Evolutionary conservation across 1,284 basidiomycete genomes (phyloP).

Genomic region (Irpex rosettiformis): DNA sequence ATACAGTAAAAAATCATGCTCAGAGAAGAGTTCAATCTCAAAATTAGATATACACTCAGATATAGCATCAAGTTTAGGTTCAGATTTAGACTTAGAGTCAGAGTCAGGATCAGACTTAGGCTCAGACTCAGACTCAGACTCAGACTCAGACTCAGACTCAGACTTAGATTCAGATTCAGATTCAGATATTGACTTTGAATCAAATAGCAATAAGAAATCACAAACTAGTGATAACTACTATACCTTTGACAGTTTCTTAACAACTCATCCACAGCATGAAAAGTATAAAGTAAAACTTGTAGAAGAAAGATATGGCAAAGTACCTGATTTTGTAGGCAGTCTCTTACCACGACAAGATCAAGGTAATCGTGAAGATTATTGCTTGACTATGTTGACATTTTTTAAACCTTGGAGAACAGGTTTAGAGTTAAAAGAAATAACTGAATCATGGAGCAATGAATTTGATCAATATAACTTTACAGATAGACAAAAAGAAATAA

Average conservation of each 20-base stretch:
- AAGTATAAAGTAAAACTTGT: slow-evolving; percentile 12
- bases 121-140: too few relatives aligned
- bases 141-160: too few relatives aligned
- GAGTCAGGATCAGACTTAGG: too few relatives aligned
- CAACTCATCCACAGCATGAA: slow-evolving; percentile 12
- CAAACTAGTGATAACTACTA: neutral
- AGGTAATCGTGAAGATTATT: slow-evolving; percentile 22
- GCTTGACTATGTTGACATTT: slow-evolving; percentile 10
- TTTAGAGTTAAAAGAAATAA: slow-evolving; percentile 10
- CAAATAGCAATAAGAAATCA: neutral
- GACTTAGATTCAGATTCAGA: too few relatives aligned
- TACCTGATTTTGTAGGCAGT: slow-evolving; percentile 18
- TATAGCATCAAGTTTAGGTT: too few relatives aligned
- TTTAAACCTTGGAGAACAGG: slow-evolving; percentile 11
- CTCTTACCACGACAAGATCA: slow-evolving; percentile 17
- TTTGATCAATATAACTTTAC: slow-evolving; percentile 16
- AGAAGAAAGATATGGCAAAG: slow-evolving; percentile 2
- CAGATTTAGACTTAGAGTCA: too few relatives aligned
- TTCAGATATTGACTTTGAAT: neutral
- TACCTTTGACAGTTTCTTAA: slow-evolving; percentile 3
- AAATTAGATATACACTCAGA: too few relatives aligned
- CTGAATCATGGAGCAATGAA: slow-evolving; percentile 14
- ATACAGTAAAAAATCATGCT: neutral
- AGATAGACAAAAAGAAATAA: slow-evolving; percentile 10
- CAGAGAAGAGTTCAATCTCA: too few relatives aligned